Evolutionary conservation across 1,284 basidiomycete genomes (phyloP), one percentile per base, ranked within the genome.

Genomic region (Polyporus tsugae): DNA sequence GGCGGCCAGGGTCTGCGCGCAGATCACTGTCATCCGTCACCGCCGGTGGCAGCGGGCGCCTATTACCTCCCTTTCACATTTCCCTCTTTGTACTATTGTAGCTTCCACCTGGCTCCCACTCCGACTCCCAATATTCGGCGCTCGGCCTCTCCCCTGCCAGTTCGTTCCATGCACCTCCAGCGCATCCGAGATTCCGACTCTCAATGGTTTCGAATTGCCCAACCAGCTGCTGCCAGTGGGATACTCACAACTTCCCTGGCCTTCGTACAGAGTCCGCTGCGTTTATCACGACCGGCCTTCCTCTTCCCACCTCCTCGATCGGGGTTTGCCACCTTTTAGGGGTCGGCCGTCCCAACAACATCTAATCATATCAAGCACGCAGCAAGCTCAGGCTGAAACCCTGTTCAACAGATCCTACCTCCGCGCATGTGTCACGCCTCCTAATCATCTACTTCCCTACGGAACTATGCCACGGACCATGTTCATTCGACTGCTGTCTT

Each of bases 21-120:
- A 66, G 64, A 66, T 66, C 64, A 55, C 60, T 39, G 22, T 35
- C 58, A 49, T 49, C 22, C 10, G 22, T 49, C 46, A 25, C 46
- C 46, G 10, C 58, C 19, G 36, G 22, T 25, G 38, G 9, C 38
- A 13, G 7, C 36, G 19, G 36, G 38, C 22, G 44, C 11, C 55
- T 52, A 33, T 46, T 17, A n/a, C 59, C 33, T 29, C 11, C 35
- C 58, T 61, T 66, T 66, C 59, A 58, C 35, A 11, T 64, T 59
- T 64, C 58, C 38, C 33, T 58, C 57, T 38, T 58, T 58, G 53
- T n/a, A n/a, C n/a, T n/a, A n/a, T n/a, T n/a, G n/a, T 55, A 15
- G 29, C 29, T 58, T 58, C 55, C 35, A 13, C 58, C 22, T 39
- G n/a, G n/a, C n/a, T 41, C 52, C 46, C 13, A 10, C 1, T 39